A percentile compares a stretch with the other conserved stretches of the same genome.
Evolutionary conservation across 163 green algal species (phyloP).

Genomic region (Chloroidium sp.): DNA sequence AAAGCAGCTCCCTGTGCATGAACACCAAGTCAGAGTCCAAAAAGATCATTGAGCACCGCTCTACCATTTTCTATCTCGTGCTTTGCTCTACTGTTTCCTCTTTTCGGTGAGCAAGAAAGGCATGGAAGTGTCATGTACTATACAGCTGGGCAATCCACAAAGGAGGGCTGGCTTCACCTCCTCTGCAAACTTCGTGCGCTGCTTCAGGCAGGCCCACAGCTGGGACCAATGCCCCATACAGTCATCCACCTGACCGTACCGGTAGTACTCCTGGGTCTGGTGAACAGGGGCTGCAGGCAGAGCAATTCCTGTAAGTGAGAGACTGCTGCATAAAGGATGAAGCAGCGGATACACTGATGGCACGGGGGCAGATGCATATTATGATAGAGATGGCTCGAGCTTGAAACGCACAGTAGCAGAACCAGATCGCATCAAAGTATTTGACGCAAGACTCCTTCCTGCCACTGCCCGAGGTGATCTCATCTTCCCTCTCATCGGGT

Average conservation of each 20-base stretch:
- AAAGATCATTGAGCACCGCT: no score
- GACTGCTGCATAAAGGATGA: background rate
- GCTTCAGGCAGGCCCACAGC: constrained; percentile 43
- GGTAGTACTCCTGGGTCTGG: constrained; percentile 52
- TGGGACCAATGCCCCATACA: constrained; percentile 41
- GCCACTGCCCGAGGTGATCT: no score
- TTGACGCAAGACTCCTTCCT: constrained; percentile 27
- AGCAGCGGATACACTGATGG: background rate
- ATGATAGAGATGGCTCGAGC: no score
- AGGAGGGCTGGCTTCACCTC: constrained; percentile 8
- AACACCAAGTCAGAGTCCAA: no score
- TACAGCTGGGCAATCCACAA: no score
- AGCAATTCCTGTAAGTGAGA: background rate
- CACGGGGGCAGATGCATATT: background rate
- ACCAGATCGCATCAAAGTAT: constrained; percentile 60
- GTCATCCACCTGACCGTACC: constrained; percentile 46
- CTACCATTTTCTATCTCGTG: no score
- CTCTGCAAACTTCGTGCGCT: constrained; percentile 35
- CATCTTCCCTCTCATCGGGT: no score
- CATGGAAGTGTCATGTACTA: no score
- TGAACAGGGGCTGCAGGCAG: constrained; percentile 40
- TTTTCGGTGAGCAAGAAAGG: no score
- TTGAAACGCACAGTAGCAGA: constrained; percentile 53
- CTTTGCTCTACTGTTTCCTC: no score
- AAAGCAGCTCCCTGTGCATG: no score